A percentile compares a stretch with the other conserved stretches of the same genome.
These are phyloP conservation scores for Verticillium nonalfalfae DNA, from an alignment of 2,329 filamentous ascomycete genomes.

Conservation along the genomic window DNA sequence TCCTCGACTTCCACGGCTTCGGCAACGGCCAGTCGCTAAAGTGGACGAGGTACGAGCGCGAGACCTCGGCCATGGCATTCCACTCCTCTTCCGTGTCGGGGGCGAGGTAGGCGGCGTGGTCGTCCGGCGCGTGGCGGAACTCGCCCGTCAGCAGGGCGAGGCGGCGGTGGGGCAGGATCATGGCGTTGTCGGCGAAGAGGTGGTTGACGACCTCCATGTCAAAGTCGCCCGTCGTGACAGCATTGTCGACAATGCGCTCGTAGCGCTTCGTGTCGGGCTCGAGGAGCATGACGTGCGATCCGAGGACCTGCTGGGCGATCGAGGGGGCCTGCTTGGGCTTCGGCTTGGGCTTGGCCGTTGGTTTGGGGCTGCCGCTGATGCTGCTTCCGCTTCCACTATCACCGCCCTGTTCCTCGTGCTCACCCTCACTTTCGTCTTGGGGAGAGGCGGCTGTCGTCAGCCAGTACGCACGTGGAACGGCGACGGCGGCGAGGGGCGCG, in stretches of 20 bases:
- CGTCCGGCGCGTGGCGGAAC: constrained; percentile 39
- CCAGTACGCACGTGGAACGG: constrained; percentile 71
- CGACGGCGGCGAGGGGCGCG: constrained; percentile 51
- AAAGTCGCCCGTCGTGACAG: constrained; percentile 33
- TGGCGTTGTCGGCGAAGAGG: constrained; percentile 49
- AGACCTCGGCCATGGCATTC: constrained; percentile 45
- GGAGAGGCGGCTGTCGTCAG: constrained; percentile 43
- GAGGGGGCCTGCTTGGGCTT: constrained; percentile 17
- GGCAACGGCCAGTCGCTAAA: constrained; percentile 68
- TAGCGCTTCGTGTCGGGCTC: constrained; percentile 29
- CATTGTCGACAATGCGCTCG: constrained; percentile 31
- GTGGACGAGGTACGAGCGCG: constrained; percentile 61
- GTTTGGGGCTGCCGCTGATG: no score
- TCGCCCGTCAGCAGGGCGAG: constrained; percentile 58
- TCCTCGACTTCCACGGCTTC: constrained; percentile 41
- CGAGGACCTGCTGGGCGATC: constrained; percentile 29
- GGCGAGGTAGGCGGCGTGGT: constrained; percentile 39
- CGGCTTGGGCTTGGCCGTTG: not conserved
- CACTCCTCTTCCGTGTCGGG: constrained; percentile 45
- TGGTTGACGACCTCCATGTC: constrained; percentile 66
- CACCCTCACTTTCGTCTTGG: constrained; percentile 20
- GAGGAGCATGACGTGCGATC: constrained; percentile 50
- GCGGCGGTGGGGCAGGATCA: constrained; percentile 57
- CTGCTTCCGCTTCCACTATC: no score
- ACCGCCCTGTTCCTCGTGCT: constrained; percentile 8